Conservation (phyloP, 192 early-diverging fungal genomes). For the Rhizoclosmatium globosum region DNA sequence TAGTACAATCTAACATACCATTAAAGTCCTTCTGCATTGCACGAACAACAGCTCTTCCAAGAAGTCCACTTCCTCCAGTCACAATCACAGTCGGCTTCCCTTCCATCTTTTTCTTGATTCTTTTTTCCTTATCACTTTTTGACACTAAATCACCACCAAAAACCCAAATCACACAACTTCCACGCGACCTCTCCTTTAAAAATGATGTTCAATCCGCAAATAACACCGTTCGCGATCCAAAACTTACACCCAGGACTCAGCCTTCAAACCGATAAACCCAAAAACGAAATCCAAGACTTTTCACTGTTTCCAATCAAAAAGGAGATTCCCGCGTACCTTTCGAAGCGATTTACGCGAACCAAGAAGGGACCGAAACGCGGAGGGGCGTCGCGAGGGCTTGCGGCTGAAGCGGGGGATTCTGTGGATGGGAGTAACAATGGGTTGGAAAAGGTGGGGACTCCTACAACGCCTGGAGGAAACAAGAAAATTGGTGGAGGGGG, state of each 20-base stretch:
- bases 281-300: background rate
- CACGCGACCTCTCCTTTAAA: background rate
- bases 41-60: conserved; percentile 76
- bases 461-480: background rate
- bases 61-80: conserved; percentile 83
- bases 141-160: too few species aligned
- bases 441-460: background rate
- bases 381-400: background rate
- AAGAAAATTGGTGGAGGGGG: background rate
- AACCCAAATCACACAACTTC: too few species aligned
- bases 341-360: conserved; percentile 16
- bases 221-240: background rate
- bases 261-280: background rate
- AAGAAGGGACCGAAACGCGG: background rate
- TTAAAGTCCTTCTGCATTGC: conserved; percentile 60
- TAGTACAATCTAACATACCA: conserved; percentile 41
- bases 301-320: conserved; percentile 18
- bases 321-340: conserved; percentile 16
- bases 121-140: too few species aligned
- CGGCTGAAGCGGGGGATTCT: background rate
- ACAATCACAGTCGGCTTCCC: conserved; percentile 62
- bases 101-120: too few species aligned
- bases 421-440: background rate
- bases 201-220: conserved; percentile 2
- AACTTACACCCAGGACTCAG: background rate